Evolutionary conservation across 192 early-diverging fungal genomes (phyloP).

Genomic region (Phycomyces nitens): DNA sequence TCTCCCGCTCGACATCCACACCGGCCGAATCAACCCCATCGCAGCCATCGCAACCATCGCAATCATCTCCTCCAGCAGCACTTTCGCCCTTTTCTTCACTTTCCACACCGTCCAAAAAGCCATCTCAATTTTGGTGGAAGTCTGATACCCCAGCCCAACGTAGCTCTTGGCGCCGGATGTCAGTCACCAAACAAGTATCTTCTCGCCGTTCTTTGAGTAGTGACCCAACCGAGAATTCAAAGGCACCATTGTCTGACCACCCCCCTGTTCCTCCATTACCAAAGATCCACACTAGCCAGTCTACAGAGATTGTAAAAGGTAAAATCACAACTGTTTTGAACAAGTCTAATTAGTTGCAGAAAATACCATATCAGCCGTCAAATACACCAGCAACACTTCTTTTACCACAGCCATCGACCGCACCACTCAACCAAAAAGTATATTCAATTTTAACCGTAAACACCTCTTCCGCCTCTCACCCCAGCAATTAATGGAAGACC

Average conservation of each 20-base stretch:
- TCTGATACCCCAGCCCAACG: not conserved
- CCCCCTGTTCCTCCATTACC: not conserved
- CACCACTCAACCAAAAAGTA: conserved; percentile 5
- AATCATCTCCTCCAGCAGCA: not conserved
- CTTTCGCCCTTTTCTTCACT: not conserved
- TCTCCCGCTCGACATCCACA: not conserved
- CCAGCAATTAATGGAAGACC: conserved; percentile 8
- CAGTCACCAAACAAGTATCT: not conserved
- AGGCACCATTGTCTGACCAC: not conserved
- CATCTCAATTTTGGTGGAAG: not conserved
- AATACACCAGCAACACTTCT: not conserved
- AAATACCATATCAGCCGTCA: not conserved
- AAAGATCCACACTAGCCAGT: not conserved
- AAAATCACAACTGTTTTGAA: too few relatives aligned
- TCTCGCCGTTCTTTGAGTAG: not conserved
- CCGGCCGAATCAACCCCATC: too few relatives aligned
- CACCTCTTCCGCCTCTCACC: conserved; percentile 17
- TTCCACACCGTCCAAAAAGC: conserved; percentile 2
- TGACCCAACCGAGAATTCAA: not conserved
- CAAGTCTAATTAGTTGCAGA: too few relatives aligned
- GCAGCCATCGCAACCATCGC: too few relatives aligned
- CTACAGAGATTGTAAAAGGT: not conserved
- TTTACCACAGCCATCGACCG: not conserved
- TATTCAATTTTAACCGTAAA: conserved; percentile 16
- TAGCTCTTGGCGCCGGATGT: not conserved